Evolutionary conservation across 2,329 filamentous ascomycete genomes (phyloP), one percentile per base, ranked within the genome.

Genomic region (Apiospora sp.): DNA sequence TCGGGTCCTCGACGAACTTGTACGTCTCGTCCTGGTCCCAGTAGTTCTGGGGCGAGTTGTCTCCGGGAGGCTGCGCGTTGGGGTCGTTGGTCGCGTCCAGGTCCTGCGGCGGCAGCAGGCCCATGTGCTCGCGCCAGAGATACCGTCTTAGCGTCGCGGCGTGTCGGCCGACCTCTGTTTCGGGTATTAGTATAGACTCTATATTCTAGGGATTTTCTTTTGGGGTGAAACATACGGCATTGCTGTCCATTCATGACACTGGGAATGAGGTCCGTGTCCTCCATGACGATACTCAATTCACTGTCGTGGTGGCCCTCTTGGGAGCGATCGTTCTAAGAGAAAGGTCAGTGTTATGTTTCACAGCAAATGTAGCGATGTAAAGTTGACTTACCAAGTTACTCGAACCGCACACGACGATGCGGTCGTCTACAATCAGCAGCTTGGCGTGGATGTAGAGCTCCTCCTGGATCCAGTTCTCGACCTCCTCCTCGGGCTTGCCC

Each of bases 361-460:
- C 7, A 41, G 7, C 2, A 10, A 1, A 10, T 10, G 8, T 41
- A n/a, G 24, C 5, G n/a, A 14, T 51, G 8, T 1, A 5, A 58
- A 19, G n/a, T 12, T 30, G 7, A 19, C 51, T 58, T 58, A 58
- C 51, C 34, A 98, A 88, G 82, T 98, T 98, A 75, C 93, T 94
- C 34, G 92, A 95, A 24, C 94, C 94, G 80, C 94, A 96, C 70
- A 98, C 90, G 1, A 93, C 94, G 68, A 94, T 89, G 71, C 92
- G 91, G 81, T 98, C 96, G 80, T 98, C 95, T 1, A 92, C 93
- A 76, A 98, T 96, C 76, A 96, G 88, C 46, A 98, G 87, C 84
- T 98, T 99, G 27, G 91, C 93, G 81, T 99, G 96, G 68, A 98
- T 92, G 81, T 99, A 99, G 1, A 98, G 89, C 82, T 99, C 96